phyloP scores from a whole-genome alignment of 495 filamentous ascomycete genomes.

The Lasiosphaeria ovina region DNA sequence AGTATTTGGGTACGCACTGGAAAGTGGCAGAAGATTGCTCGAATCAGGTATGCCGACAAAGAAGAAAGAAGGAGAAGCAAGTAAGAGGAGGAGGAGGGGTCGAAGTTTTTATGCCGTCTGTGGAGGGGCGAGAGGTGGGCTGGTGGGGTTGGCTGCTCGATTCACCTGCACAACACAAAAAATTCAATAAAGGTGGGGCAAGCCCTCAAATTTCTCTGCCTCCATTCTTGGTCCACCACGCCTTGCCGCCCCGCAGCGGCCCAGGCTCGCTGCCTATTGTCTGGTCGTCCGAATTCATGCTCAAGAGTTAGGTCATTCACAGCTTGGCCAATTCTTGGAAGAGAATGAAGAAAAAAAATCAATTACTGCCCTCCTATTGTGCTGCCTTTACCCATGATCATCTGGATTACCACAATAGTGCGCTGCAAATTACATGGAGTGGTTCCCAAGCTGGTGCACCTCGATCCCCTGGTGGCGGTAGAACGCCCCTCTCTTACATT shows the following conservation, averaged over 20 bases:
- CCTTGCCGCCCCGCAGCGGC: constrained; percentile 24
- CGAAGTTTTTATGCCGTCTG: constrained; percentile 30
- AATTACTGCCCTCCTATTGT: no score
- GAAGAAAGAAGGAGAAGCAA: constrained; percentile 29
- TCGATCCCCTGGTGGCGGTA: no score
- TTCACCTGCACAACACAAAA: constrained; percentile 22
- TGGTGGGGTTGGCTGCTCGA: constrained; percentile 20
- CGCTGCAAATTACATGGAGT: no score
- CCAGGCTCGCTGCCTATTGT: constrained; percentile 17
- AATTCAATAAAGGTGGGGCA: constrained; percentile 27
- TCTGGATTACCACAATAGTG: no score
- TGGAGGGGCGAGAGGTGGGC: constrained; percentile 25
- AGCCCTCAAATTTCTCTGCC: constrained; percentile 26
- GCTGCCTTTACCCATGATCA: no score
- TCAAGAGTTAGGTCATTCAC: constrained; percentile 2
- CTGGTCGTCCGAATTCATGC: not conserved
- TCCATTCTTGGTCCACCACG: constrained; percentile 17
- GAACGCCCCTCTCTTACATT: no score
- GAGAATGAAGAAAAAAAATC: no score
- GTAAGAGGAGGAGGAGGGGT: constrained; percentile 27
- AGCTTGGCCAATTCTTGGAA: not conserved
- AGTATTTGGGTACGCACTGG: constrained; percentile 13
- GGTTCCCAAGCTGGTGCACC: no score
- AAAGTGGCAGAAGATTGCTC: constrained; percentile 38
- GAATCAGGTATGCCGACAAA: constrained; percentile 40